Evolutionary conservation across 2,329 filamentous ascomycete genomes (phyloP), one percentile per base, ranked within the genome.

Genomic region (Curvularia lunata): DNA sequence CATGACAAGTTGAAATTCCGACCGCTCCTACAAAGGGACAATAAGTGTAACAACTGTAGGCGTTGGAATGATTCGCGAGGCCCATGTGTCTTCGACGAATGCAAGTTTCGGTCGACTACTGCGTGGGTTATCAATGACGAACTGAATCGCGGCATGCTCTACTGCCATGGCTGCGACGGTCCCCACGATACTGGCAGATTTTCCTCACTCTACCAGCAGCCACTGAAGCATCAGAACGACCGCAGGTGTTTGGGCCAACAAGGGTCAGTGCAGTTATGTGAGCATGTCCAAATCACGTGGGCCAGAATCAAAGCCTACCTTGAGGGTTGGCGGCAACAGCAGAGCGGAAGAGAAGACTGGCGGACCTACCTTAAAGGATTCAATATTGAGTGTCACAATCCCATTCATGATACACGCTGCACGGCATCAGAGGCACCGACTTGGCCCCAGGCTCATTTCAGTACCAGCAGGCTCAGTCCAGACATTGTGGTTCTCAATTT

Each of bases 351-450:
- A 54, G 54, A 59, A 50, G 54, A 64, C 54, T 65, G 58, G 58
- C 48, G 61, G 56, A 42, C 47, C 40, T 67, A 59, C 28, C 54
- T 65, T 40, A 37, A 59, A 27, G 59, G 56, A 46, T 67, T 65
- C 55, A 63, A 52, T 13, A 59, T 65, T 32, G 61, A 65, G 54
- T 65, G 62, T 58, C 52, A 62, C 37, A 45, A 67, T 62, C n/a
- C 56, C 32, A 64, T 52, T 58, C 62, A 67, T 48, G 62, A 67
- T 34, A 62, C 34, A 47, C 54, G 63, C 56, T 67, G 61, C 45
- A 63, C 57, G 19, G 37, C 57, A 49, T 63, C 58, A 48, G 60
- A 62, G 46, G 52, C 52, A 43, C 59, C 62, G 38, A 67, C 62
- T 51, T 63, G 62, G 59, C 64, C 64, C n/a, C 59, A 55, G 52